A percentile compares a stretch with the other conserved stretches of the same genome.
phyloP scores from a whole-genome alignment of 805 yeast species.

The Saturnispora sekii region DNA sequence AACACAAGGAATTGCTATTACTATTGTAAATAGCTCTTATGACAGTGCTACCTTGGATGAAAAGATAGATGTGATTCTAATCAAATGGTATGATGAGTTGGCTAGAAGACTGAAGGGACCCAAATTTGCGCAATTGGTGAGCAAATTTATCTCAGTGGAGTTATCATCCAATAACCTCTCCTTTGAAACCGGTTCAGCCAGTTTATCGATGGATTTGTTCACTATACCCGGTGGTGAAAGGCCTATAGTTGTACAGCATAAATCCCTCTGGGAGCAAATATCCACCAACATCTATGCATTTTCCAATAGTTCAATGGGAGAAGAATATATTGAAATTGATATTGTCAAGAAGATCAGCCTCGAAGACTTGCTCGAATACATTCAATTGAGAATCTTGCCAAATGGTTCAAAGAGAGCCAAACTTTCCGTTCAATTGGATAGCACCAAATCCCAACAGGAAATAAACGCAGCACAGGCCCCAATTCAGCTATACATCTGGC shows the following conservation, averaged over 20 bases:
- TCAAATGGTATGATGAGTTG: conserved; percentile 29
- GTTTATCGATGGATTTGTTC: conserved; percentile 20
- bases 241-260: conserved; percentile 33
- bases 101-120: conserved; percentile 24
- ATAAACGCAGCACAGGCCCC: conserved; percentile 27
- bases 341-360: conserved; percentile 27
- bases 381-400: conserved; percentile 27
- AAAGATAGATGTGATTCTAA: conserved; percentile 40
- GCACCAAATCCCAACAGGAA: conserved; percentile 30
- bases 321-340: conserved; percentile 27
- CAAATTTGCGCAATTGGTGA: conserved; percentile 30
- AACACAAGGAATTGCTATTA: conserved; percentile 49
- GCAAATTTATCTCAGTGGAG: conserved; percentile 28
- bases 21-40: conserved; percentile 43
- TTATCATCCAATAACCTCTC: conserved; percentile 14
- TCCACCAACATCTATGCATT: conserved; percentile 34
- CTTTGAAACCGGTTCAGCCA: conserved; percentile 16
- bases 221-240: conserved; percentile 16
- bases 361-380: conserved; percentile 28
- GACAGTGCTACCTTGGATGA: conserved; percentile 32
- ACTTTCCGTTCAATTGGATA: conserved; percentile 33
- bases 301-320: conserved; percentile 21
- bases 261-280: conserved; percentile 41
- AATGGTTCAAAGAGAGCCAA: conserved; percentile 30
- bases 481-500: conserved; percentile 34